phyloP scores from a whole-genome alignment of 1,139 yeast species.

The Suhomyces kunorum region DNA sequence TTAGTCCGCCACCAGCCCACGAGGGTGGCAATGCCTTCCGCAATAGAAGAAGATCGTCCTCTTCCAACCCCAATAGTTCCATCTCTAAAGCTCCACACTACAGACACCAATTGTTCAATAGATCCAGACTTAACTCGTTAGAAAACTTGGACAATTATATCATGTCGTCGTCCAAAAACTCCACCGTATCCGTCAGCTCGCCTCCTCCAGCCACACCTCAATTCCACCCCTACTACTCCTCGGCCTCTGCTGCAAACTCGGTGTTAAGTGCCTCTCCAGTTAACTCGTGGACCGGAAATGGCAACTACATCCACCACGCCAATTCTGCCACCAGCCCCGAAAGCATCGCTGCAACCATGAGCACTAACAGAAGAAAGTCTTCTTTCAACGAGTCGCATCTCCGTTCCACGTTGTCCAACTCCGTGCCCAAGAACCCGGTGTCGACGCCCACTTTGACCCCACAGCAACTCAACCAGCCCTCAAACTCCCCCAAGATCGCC shows the following conservation, averaged over 20 bases:
- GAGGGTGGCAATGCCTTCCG: constrained; percentile 21
- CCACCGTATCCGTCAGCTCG: constrained; percentile 38
- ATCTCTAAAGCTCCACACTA: constrained; percentile 15
- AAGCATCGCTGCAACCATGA: constrained; percentile 23
- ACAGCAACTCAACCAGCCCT: constrained; percentile 10
- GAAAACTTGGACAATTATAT: constrained; percentile 48
- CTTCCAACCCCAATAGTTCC: constrained; percentile 20
- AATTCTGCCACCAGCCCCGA: constrained; percentile 23
- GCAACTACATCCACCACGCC: constrained; percentile 23
- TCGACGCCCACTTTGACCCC: constrained; percentile 10
- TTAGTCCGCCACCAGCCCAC: constrained; percentile 43
- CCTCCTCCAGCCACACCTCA: constrained; percentile 35
- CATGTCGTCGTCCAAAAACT: constrained; percentile 42
- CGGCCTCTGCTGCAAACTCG: constrained; percentile 16
- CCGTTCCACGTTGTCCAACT: constrained; percentile 38
- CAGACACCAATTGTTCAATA: constrained; percentile 38
- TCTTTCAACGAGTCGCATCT: constrained; percentile 49
- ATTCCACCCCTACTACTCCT: constrained; percentile 12
- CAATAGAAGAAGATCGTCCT: constrained; percentile 30
- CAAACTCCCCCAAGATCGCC: constrained; percentile 18
- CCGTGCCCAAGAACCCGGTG: constrained; percentile 22
- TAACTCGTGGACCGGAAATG: constrained; percentile 28
- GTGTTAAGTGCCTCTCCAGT: constrained; percentile 28
- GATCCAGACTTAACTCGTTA: constrained; percentile 46
- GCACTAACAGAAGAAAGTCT: constrained; percentile 37